Base-by-base conservation (phyloP, 345 rosid genomes). In the Salix brachista region DNA sequence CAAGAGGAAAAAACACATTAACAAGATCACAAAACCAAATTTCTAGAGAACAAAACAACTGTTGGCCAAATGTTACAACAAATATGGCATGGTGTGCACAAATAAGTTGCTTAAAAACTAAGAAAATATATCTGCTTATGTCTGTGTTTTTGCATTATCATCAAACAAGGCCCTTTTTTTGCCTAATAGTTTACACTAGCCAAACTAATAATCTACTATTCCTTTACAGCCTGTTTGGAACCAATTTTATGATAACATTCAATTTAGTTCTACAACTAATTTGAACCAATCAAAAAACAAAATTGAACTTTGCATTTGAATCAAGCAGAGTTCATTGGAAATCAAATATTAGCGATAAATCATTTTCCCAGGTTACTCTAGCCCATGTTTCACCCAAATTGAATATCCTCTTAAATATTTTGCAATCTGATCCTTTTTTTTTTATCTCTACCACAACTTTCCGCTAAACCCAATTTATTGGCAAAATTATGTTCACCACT, bases 1-100 rank as follows among this genome's bases (percentile, higher is more conserved):
- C 67, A 77, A 25, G 72, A 67, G 71, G 71, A 11, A 28, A 71
- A 80, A 13, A 42, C 46, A 42, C 46, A 25, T 75, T 70, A 69
- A 16, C 46, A 71, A 66, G 23, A 12, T 60, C 26, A 6, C 13
- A 69, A 34, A 42, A 41, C 30, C 21, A 64, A 70, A 44, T 36
- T 41, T 48, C 30, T 36, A 26, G 56, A 50, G 56, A 50, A 5
- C 56, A 50, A 50, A 50, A 18, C n/a, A 50, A 18, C 56, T 50
- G 56, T 50, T 50, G 56, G n/a, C 2, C 56, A 50, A 25, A 61
- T 23, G 17, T 61, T 61, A 11, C 26, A 28, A 14, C 14, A 28
- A 25, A 25, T 50, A 50, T 50, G 56, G 32, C 32, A 61, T n/a
- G 32, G 12, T 8, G 7, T 61, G 28, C 34, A 11, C 66, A 25